Base-by-base conservation (phyloP, 495 filamentous ascomycete genomes). In the Penicillium tannophilum region DNA sequence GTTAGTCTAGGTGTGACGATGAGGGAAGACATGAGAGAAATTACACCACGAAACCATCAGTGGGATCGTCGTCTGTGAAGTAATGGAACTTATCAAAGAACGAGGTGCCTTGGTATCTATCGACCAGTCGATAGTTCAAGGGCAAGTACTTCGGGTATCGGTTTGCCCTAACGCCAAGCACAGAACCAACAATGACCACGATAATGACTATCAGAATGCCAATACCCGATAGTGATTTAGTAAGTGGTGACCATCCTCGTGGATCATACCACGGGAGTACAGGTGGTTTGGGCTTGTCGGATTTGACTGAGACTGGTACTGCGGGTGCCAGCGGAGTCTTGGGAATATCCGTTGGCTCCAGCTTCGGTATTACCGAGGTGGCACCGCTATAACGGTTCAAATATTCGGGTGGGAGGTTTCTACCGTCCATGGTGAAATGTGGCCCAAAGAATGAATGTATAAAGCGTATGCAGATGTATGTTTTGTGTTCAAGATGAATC, bases 51-150 rank as follows among this genome's bases (percentile, higher is more conserved):
- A 82, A 83, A 16, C 82, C 82, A 42, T 63, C 49, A 10, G 81
- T 72, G 8, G 82, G 82, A 57, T 85, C 82, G 41, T 77, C 74
- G 8, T 69, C 79, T 2, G 76, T 75, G 55, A 77, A 84, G 57
- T 83, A 85, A 45, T 79, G 65, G 56, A 85, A 84, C 23, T 76
- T 67, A 20, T 83, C 74, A 52, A 84, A 82, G 62, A 85, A 84
- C 3, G 63, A 60, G 0, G 65, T 52, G 1, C 81, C 82, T 4
- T 68, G 61, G 59, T 84, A 86, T 12, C 70, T 77, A 56, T 87
- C 81, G 7, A 74, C 66, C n/a, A 86, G 59, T 14, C 55, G 68
- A 61, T 87, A 87, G 23, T 69, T 63, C 26, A 87, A 53, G 12
- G 69, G 63, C 23, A 59, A 68, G 57, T 87, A 87, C 49, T 84